phyloP scores from a whole-genome alignment of 495 filamentous ascomycete genomes.

The Aspergillus ostianus region DNA sequence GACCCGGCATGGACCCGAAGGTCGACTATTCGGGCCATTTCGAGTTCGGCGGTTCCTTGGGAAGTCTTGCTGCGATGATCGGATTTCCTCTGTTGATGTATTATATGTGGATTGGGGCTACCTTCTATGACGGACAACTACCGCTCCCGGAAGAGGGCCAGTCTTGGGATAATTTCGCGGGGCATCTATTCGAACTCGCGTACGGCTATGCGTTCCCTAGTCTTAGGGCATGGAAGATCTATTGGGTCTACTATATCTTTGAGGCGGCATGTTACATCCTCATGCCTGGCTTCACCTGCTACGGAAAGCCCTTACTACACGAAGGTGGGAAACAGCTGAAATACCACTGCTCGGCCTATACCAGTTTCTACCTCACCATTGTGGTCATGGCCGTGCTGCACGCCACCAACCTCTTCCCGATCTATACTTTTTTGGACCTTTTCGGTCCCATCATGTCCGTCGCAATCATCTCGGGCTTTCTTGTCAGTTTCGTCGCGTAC shows the following conservation, averaged over 20 bases:
- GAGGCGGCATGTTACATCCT: slow-evolving; percentile 78
- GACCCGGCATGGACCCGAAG: slow-evolving; percentile 67
- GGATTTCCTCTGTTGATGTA: slow-evolving; percentile 93
- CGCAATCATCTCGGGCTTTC: slow-evolving; percentile 82
- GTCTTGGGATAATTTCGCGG: slow-evolving; percentile 62
- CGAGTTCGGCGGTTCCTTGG: slow-evolving; percentile 85
- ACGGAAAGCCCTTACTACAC: slow-evolving; percentile 84
- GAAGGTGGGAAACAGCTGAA: slow-evolving; percentile 75
- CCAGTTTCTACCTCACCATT: slow-evolving; percentile 84
- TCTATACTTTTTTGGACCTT: slow-evolving; percentile 93
- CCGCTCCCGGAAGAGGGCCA: slow-evolving; percentile 65
- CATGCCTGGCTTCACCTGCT: slow-evolving; percentile 77
- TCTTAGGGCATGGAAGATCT: slow-evolving; percentile 79
- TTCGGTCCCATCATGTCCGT: slow-evolving; percentile 90
- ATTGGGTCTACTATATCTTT: slow-evolving; percentile 87
- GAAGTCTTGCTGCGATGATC: slow-evolving; percentile 80
- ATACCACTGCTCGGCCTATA: slow-evolving; percentile 91
- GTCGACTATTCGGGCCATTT: slow-evolving; percentile 77
- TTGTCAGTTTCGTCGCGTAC: slow-evolving; percentile 80
- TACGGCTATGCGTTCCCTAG: slow-evolving; percentile 80
- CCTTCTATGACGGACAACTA: slow-evolving; percentile 81
- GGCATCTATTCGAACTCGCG: slow-evolving; percentile 64
- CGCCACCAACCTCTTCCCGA: slow-evolving; percentile 75
- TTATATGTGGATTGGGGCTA: slow-evolving; percentile 98
- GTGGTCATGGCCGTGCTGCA: slow-evolving; percentile 65